Conservation (phyloP, 495 filamentous ascomycete genomes). For the Annulohypoxylon bovei region DNA sequence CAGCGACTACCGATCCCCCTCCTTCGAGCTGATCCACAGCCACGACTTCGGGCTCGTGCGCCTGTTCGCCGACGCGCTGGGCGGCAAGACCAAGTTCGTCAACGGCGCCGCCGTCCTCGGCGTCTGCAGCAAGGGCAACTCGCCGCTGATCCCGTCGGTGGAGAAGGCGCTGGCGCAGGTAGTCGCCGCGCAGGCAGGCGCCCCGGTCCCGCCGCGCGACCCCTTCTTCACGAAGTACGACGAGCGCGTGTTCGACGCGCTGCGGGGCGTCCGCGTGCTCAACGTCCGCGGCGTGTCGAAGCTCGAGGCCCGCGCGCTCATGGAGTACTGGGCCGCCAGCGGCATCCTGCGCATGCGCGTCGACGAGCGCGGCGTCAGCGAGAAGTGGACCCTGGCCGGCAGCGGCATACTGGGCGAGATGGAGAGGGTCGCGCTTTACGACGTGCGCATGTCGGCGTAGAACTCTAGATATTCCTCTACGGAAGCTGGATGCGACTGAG, state of each 20-base stretch:
- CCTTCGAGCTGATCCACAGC: slow-evolving; percentile 80
- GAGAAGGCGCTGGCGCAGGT: slow-evolving; percentile 70
- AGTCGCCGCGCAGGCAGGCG: slow-evolving; percentile 48
- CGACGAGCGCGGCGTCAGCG: slow-evolving; percentile 76
- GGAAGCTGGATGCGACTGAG: background rate
- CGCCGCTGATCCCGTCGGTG: slow-evolving; percentile 67
- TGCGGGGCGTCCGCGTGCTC: slow-evolving; percentile 61
- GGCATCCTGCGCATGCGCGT: slow-evolving; percentile 77
- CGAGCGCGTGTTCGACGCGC: slow-evolving; percentile 67
- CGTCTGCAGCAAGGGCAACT: slow-evolving; percentile 74
- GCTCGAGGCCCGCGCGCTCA: slow-evolving; percentile 76
- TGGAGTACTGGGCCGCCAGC: slow-evolving; percentile 94
- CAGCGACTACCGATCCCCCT: slow-evolving; percentile 74
- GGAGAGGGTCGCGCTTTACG: slow-evolving; percentile 66
- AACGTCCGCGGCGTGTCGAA: slow-evolving; percentile 72
- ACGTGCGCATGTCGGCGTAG: slow-evolving; percentile 27
- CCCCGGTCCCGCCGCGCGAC: slow-evolving; percentile 64
- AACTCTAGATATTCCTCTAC: background rate
- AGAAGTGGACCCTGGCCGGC: slow-evolving; percentile 86
- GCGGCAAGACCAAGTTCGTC: slow-evolving; percentile 65
- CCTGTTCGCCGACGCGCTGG: slow-evolving; percentile 77
- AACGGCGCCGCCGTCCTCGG: slow-evolving; percentile 85
- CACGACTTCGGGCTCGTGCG: slow-evolving; percentile 82
- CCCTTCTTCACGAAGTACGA: slow-evolving; percentile 74
- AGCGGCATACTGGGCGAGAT: slow-evolving; percentile 87